Conservation (phyloP, 2,329 filamentous ascomycete species). For the Nothophaeocryptopus gaeumannii region DNA sequence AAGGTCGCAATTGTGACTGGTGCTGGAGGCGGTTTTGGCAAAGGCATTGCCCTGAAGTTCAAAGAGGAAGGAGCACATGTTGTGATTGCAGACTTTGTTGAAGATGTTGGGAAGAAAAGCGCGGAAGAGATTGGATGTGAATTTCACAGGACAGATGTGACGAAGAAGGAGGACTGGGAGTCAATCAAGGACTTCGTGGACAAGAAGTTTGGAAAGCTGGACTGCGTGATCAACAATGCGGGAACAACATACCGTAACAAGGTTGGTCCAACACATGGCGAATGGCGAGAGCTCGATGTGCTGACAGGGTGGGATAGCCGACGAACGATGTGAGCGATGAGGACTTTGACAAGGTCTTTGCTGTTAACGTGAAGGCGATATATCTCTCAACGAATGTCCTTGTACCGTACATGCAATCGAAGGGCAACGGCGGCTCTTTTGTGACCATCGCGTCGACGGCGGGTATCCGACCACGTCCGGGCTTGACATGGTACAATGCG, state of each 20-base stretch:
- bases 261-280: slow-evolving; percentile 16
- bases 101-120: slow-evolving; percentile 51
- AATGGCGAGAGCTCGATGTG: not conserved
- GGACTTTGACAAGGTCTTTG: slow-evolving; percentile 65
- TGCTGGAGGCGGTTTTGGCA: slow-evolving; percentile 63
- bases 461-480: slow-evolving; percentile 59
- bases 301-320: slow-evolving; percentile 35
- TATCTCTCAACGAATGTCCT: slow-evolving; percentile 60
- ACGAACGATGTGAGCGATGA: slow-evolving; percentile 62
- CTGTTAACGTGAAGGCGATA: slow-evolving; percentile 67
- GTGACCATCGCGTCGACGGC: slow-evolving; percentile 67
- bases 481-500: slow-evolving; percentile 68
- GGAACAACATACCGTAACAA: slow-evolving; percentile 60
- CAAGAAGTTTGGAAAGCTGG: slow-evolving; percentile 51
- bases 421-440: slow-evolving; percentile 58
- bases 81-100: slow-evolving; percentile 61
- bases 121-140: slow-evolving; percentile 49
- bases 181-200: slow-evolving; percentile 46
- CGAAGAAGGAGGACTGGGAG: slow-evolving; percentile 54
- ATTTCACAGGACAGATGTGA: slow-evolving; percentile 53
- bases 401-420: slow-evolving; percentile 59
- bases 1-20: slow-evolving; percentile 53
- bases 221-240: slow-evolving; percentile 62
- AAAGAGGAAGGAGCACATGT: slow-evolving; percentile 59
- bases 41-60: slow-evolving; percentile 60